Conservation (phyloP, 768 basidiomycete genomes). For the Lactifluus volemus region DNA sequence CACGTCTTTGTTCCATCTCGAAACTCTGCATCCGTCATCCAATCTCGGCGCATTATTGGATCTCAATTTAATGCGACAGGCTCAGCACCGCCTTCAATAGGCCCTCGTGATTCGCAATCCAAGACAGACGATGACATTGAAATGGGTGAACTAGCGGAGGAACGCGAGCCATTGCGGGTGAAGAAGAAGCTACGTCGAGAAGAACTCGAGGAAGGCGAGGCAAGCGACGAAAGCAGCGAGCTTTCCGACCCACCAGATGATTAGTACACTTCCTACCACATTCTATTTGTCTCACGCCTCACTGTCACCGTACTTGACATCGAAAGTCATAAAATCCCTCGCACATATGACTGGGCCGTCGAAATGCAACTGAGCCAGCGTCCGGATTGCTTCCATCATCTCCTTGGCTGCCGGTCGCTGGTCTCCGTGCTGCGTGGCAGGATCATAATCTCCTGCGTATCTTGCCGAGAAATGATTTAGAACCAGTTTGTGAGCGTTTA, state of each 20-base stretch:
- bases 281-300: conserved; percentile 8
- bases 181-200: conserved; percentile 50
- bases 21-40: conserved; percentile 19
- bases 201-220: conserved; percentile 82
- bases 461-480: conserved; percentile 84
- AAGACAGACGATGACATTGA: conserved; percentile 59
- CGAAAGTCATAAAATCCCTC: conserved; percentile 64
- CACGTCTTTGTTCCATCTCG: conserved; percentile 28
- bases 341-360: conserved; percentile 58
- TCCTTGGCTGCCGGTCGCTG: conserved; percentile 26
- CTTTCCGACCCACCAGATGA: conserved; percentile 70
- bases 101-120: conserved; percentile 13
- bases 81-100: conserved; percentile 18
- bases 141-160: conserved; percentile 86
- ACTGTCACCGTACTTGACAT: conserved; percentile 34
- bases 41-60: neutral
- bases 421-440: conserved; percentile 30
- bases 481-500: conserved; percentile 52
- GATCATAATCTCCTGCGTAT: conserved; percentile 60
- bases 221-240: conserved; percentile 71
- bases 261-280: conserved; percentile 1
- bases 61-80: neutral
- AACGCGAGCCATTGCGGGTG: conserved; percentile 39
- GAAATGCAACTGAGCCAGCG: conserved; percentile 46
- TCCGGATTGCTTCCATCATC: conserved; percentile 56